Evolutionary conservation across 2,329 filamentous ascomycete species (phyloP).

Genomic region (Venturia asperata): DNA sequence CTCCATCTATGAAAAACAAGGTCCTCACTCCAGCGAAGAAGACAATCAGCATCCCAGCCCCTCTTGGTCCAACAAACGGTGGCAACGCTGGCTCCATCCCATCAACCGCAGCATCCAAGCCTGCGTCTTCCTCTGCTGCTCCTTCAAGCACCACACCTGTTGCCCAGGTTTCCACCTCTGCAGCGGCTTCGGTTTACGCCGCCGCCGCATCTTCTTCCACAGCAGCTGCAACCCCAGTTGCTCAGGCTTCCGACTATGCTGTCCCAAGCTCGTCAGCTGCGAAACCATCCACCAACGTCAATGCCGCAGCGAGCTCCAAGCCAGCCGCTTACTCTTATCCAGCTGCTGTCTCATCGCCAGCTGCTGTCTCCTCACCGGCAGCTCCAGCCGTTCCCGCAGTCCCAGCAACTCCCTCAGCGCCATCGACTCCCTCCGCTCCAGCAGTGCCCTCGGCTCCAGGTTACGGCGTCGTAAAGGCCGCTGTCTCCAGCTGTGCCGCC

Average conservation of each 20-base stretch:
- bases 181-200: background rate
- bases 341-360: background rate
- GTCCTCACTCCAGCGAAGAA: constrained; percentile 31
- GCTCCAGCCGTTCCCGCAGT: background rate
- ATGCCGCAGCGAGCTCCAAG: background rate
- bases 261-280: background rate
- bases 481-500: background rate
- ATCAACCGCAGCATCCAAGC: background rate
- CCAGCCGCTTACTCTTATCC: background rate
- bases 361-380: background rate
- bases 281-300: background rate
- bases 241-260: background rate
- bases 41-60: constrained; percentile 20
- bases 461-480: background rate
- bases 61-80: constrained; percentile 13
- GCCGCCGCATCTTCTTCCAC: background rate
- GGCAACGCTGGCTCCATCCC: background rate
- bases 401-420: background rate
- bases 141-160: background rate
- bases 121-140: background rate
- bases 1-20: constrained; percentile 39
- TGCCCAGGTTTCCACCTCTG: background rate
- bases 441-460: background rate
- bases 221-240: background rate
- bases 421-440: background rate